phyloP scores from a whole-genome alignment of 192 early-diverging fungal species.

The Allomyces macrogynus region DNA sequence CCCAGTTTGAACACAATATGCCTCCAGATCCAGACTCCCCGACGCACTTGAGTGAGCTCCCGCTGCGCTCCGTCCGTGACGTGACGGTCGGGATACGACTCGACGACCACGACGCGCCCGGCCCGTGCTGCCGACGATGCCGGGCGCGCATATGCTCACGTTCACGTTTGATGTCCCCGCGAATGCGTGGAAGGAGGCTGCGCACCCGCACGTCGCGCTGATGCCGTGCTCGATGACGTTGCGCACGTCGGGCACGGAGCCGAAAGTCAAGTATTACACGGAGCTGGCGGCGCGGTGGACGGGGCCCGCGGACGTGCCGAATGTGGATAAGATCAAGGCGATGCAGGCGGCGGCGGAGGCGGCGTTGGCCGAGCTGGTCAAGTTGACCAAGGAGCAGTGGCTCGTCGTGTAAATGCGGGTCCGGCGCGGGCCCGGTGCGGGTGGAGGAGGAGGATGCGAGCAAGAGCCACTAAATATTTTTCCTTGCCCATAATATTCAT shows the following conservation, averaged over 20 bases:
- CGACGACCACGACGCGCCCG: constrained; percentile 31
- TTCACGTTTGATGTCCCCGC: constrained; percentile 42
- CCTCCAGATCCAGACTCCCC: constrained; percentile 52
- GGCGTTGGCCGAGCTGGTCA: constrained; percentile 20
- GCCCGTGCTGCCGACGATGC: constrained; percentile 51
- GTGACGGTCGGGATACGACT: constrained; percentile 76
- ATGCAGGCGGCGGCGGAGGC: constrained; percentile 25
- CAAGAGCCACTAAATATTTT: no score
- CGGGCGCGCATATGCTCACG: constrained; percentile 76
- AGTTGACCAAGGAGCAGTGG: constrained; percentile 4
- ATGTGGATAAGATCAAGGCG: constrained; percentile 19
- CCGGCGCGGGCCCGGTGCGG: no score
- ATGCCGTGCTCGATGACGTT: constrained; percentile 8
- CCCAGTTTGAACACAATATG: no score
- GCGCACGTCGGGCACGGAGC: constrained; percentile 50
- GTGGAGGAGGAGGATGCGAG: no score
- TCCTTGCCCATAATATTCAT: no score
- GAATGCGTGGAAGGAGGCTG: constrained; percentile 43
- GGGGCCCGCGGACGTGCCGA: neutral
- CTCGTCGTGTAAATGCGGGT: neutral
- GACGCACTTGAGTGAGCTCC: constrained; percentile 36
- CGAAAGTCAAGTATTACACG: constrained; percentile 74
- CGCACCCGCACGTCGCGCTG: constrained; percentile 17
- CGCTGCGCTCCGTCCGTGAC: constrained; percentile 58
- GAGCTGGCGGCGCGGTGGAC: constrained; percentile 29